A percentile compares a stretch with the other conserved stretches of the same genome.
These are phyloP conservation scores for Scutellaria galericulata DNA, from an alignment of 257 asterid species.

Conservation along the genomic window DNA sequence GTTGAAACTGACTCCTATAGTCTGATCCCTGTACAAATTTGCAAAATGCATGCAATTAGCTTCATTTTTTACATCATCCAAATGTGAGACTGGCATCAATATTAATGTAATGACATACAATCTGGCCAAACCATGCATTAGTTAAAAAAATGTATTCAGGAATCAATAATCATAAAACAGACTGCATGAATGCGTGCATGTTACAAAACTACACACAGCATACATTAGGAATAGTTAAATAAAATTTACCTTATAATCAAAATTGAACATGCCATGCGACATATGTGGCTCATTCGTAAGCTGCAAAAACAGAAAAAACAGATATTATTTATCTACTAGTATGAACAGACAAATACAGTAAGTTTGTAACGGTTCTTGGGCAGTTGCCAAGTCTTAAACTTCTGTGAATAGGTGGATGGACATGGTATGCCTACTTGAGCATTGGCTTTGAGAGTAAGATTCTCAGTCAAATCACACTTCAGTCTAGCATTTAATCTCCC, in stretches of 20 bases:
- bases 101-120: slow-evolving; percentile 6
- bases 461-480: slow-evolving; percentile 90
- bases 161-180: slow-evolving; percentile 23
- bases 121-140: slow-evolving; percentile 4
- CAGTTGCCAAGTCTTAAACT: slow-evolving; percentile 19
- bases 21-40: slow-evolving; percentile 74
- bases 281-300: slow-evolving; percentile 91
- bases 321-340: slow-evolving; percentile 11
- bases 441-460: slow-evolving; percentile 80
- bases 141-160: slow-evolving; percentile 8
- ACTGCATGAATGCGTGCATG: background rate
- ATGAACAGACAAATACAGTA: background rate
- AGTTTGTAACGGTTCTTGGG: slow-evolving; percentile 1
- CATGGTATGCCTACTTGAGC: slow-evolving; percentile 71
- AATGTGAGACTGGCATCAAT: slow-evolving; percentile 21
- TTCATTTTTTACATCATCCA: slow-evolving; percentile 19
- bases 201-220: background rate
- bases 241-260: slow-evolving; percentile 86
- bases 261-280: slow-evolving; percentile 91
- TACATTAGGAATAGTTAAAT: background rate
- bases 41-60: slow-evolving; percentile 33
- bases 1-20: slow-evolving; percentile 81
- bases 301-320: slow-evolving; percentile 51
- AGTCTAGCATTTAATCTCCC: slow-evolving; percentile 94
- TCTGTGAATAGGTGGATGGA: slow-evolving; percentile 22